Conservation (phyloP, 176 grass and related monocot genomes). For the Chloris gayana region DNA sequence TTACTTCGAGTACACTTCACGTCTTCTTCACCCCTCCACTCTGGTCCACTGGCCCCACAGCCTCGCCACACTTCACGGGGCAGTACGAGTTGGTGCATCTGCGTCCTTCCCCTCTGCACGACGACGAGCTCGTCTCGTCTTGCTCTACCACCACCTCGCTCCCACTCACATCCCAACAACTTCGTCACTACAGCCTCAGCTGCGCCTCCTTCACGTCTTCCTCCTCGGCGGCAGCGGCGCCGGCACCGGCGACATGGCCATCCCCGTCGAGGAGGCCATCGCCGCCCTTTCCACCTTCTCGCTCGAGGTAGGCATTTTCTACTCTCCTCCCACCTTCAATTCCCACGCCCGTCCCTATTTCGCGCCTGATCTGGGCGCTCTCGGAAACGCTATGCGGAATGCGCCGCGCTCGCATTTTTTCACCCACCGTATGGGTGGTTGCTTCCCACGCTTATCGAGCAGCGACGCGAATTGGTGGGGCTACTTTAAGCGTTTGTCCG, state of each 20-base stretch:
- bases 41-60: conserved; percentile 26
- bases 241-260: conserved; percentile 62
- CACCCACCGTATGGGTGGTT: neutral
- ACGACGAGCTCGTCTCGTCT: conserved; percentile 25
- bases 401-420: neutral
- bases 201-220: neutral
- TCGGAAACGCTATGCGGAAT: conserved; percentile 1
- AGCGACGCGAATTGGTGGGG: neutral
- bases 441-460: neutral
- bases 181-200: conserved; percentile 13
- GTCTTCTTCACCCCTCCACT: conserved; percentile 6
- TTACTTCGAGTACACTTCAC: conserved; percentile 54
- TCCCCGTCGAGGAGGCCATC: conserved; percentile 98
- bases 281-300: conserved; percentile 95
- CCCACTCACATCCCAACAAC: conserved; percentile 14
- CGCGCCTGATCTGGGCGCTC: conserved; percentile 30
- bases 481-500: conserved; percentile 18
- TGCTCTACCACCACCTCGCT: conserved; percentile 26
- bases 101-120: conserved; percentile 1
- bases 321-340: neutral
- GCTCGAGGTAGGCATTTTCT: conserved; percentile 70
- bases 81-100: conserved; percentile 34
- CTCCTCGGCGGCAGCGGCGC: neutral
- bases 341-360: neutral
- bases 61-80: conserved; percentile 31